Evolutionary conservation across 768 basidiomycete genomes (phyloP), one percentile per base, ranked within the genome.

Genomic region (Pleurotus eryngii): DNA sequence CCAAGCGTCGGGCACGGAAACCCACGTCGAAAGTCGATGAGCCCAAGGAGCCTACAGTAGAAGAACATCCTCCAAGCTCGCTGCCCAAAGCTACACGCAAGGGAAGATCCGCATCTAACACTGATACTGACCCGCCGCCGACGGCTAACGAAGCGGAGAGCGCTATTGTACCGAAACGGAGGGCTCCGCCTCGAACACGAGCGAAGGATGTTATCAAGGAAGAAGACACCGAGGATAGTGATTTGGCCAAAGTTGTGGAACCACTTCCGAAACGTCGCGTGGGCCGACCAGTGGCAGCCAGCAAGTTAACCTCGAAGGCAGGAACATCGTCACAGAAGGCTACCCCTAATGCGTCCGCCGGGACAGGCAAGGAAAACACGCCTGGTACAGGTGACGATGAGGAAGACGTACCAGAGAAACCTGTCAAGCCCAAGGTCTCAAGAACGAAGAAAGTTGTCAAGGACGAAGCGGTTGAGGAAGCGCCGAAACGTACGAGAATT

Each of bases 311-410:
- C n/a, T 17, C 63, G 49, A 67, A 65, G 53, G 76, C 70, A 65
- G 73, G 73, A n/a, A 69, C 70, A 8, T 67, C 72, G 22, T 70
- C 68, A 2, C 61, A 60, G 37, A 63, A 67, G 43, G 38, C n/a
- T 8, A 43, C 37, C 11, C 46, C 53, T 47, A 42, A 14, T 8
- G 18, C 53, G 2, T 26, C 56, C 37, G 62, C 65, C 5, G 66
- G 59, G 6, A 67, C 66, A 4, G 71, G 78, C 54, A 79, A 80
- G 59, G 77, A 79, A 64, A 78, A 78, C 53, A 64, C 74, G 1
- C 69, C 72, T 1, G 69, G 5, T 27, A 53, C 47, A 14, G 68
- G 51, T 14, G 69, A 67, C 12, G 65, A 60, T 11, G 70, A 70
- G 8, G 68, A 72, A 18, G 70, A 66, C 0, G 70, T 47, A 26